phyloP scores from a whole-genome alignment of 2,329 filamentous ascomycete genomes.

The Fusarium albidum region DNA sequence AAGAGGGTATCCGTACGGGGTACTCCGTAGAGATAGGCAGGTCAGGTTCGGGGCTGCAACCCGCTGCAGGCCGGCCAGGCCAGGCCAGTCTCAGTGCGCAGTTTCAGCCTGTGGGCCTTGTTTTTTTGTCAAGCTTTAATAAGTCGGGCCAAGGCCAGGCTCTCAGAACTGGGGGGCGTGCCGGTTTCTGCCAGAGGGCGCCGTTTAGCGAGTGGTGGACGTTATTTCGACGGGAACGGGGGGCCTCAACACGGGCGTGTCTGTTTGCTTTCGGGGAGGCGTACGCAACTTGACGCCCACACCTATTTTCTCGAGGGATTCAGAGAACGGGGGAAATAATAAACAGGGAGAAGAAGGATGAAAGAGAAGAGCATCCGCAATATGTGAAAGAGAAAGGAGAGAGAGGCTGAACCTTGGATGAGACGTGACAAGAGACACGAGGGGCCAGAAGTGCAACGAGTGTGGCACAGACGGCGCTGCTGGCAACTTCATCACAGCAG shows the following conservation, averaged over 20 bases:
- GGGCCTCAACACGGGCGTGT: slow-evolving; percentile 17
- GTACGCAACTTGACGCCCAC: slow-evolving; percentile 20
- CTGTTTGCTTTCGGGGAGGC: slow-evolving; percentile 28
- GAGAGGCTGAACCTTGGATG: background rate
- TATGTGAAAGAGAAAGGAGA: background rate
- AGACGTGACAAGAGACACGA: background rate
- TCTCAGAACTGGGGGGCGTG: background rate
- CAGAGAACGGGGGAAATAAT: slow-evolving; percentile 1
- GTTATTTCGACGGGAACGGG: slow-evolving; percentile 10
- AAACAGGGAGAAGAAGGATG: slow-evolving; percentile 1
- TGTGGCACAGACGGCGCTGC: slow-evolving; percentile 1
- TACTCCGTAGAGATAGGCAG: background rate
- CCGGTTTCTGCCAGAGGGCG: background rate
- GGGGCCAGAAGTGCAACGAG: slow-evolving; percentile 6
- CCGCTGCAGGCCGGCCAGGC: slow-evolving; percentile 1
- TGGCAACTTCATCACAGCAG: slow-evolving; percentile 5
- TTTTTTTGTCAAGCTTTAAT: slow-evolving; percentile 4
- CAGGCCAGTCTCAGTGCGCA: background rate
- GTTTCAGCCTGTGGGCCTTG: slow-evolving; percentile 5
- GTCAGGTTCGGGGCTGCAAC: background rate
- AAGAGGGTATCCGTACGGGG: no score
- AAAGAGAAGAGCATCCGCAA: background rate
- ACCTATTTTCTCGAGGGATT: background rate
- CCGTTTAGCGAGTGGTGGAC: background rate
- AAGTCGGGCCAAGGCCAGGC: background rate